These are phyloP conservation scores for Hypoxylon sp. DNA, from an alignment of 2,329 filamentous ascomycete genomes.

Conservation along the genomic window DNA sequence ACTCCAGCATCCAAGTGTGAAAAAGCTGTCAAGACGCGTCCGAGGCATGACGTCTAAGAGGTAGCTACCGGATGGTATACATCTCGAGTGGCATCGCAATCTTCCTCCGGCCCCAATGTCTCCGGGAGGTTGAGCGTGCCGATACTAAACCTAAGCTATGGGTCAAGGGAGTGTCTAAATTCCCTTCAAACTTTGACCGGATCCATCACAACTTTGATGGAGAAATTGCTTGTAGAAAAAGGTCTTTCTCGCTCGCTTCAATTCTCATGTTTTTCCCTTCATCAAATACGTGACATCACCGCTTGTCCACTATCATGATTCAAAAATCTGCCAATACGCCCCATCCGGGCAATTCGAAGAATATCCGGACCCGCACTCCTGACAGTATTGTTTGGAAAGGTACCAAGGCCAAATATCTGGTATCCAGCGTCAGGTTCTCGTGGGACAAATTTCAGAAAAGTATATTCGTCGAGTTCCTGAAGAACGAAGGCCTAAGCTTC, in stretches of 20 bases:
- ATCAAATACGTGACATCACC: background rate
- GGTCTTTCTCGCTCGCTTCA: background rate
- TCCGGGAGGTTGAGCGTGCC: background rate
- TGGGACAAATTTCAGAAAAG: constrained; percentile 33
- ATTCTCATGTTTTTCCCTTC: background rate
- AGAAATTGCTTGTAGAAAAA: background rate
- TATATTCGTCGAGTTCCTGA: constrained; percentile 28
- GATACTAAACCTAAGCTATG: background rate
- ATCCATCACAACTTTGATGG: background rate
- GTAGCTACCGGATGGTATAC: no score
- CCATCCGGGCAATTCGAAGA: background rate
- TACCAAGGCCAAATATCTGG: constrained; percentile 21
- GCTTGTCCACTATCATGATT: constrained; percentile 6
- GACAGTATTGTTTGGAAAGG: constrained; percentile 31
- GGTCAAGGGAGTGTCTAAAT: background rate
- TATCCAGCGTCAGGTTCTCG: constrained; percentile 19
- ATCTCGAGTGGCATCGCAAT: background rate
- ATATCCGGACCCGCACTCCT: constrained; percentile 13
- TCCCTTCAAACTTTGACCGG: constrained; percentile 4
- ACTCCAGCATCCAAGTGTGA: background rate
- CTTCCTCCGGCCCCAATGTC: background rate
- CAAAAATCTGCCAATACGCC: background rate
- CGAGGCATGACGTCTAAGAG: background rate
- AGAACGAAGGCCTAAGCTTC: constrained; percentile 13
- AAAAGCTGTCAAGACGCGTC: background rate